Evolutionary conservation across 495 filamentous ascomycete species (phyloP).

Genomic region (Thozetella sp.): DNA sequence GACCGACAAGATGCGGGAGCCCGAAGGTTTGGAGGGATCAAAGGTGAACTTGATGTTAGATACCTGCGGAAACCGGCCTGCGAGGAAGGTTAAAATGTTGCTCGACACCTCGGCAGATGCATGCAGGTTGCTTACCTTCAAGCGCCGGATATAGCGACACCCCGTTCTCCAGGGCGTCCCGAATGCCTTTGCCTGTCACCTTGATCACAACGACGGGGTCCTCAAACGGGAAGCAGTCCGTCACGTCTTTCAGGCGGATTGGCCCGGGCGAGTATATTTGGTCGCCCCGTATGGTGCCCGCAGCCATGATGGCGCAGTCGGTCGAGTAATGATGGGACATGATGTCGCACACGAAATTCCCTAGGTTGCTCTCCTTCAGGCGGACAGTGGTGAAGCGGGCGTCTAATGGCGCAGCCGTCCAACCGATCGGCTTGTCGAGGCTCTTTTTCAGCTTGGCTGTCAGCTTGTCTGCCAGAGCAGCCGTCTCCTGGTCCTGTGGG

Average conservation of each 20-base stretch:
- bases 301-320: conserved; percentile 83
- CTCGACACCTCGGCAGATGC: not conserved
- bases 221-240: conserved; percentile 87
- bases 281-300: conserved; percentile 88
- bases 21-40: conserved; percentile 58
- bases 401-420: conserved; percentile 77
- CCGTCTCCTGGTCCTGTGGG: conserved; percentile 57
- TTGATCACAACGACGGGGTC: conserved; percentile 83
- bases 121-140: conserved; percentile 58
- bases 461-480: conserved; percentile 63
- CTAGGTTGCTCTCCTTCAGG: conserved; percentile 75
- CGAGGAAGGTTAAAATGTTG: not conserved
- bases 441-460: conserved; percentile 72
- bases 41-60: conserved; percentile 77
- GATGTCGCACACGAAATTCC: conserved; percentile 88
- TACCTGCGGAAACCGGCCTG: conserved; percentile 73
- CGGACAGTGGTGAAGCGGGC: conserved; percentile 84
- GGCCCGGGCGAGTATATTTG: conserved; percentile 85
- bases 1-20: conserved; percentile 63
- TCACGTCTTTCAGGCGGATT: conserved; percentile 73
- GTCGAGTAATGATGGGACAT: conserved; percentile 81
- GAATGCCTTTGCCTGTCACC: conserved; percentile 64
- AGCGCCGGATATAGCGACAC: conserved; percentile 78
- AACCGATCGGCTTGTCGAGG: conserved; percentile 82
- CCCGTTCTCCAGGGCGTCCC: conserved; percentile 80